phyloP scores from a whole-genome alignment of 192 early-diverging fungal species.

The Coemansia sp. region DNA sequence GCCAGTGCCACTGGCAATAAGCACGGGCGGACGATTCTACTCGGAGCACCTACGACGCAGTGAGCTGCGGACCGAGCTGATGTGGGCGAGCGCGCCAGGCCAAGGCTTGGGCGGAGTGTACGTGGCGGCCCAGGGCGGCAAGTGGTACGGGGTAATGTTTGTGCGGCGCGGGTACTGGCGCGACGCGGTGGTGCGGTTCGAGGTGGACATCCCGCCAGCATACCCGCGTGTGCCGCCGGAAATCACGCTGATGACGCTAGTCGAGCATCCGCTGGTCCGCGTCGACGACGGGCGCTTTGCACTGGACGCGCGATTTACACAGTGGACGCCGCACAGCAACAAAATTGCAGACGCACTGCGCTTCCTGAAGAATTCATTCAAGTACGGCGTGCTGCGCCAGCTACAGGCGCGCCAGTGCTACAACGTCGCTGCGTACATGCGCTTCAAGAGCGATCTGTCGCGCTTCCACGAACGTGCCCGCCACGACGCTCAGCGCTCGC shows the following conservation, averaged over 20 bases:
- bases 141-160: conserved; percentile 83
- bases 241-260: conserved; percentile 65
- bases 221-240: conserved; percentile 72
- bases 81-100: conserved; percentile 29
- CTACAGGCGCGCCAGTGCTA: conserved; percentile 41
- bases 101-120: conserved; percentile 86
- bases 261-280: conserved; percentile 84
- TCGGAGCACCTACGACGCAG: conserved; percentile 49
- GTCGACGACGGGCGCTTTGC: conserved; percentile 59
- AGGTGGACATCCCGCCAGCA: conserved; percentile 66
- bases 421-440: conserved; percentile 40
- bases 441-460: conserved; percentile 38
- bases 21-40: conserved; percentile 34
- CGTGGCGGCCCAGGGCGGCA: conserved; percentile 52
- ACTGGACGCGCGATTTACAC: conserved; percentile 70
- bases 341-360: conserved; percentile 80
- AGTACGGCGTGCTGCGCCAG: conserved; percentile 64
- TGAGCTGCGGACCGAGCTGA: conserved; percentile 44
- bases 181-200: conserved; percentile 84
- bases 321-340: conserved; percentile 77
- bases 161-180: conserved; percentile 87
- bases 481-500: conserved; percentile 32
- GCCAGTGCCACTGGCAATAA: conserved; percentile 36
- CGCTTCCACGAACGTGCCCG: conserved; percentile 40
- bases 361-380: conserved; percentile 82